Percentiles rank a stretch among this genome's conserved stretches.
Conservation (phyloP, 2,329 filamentous ascomycete species). For the Cladosporium colombiae region DNA sequence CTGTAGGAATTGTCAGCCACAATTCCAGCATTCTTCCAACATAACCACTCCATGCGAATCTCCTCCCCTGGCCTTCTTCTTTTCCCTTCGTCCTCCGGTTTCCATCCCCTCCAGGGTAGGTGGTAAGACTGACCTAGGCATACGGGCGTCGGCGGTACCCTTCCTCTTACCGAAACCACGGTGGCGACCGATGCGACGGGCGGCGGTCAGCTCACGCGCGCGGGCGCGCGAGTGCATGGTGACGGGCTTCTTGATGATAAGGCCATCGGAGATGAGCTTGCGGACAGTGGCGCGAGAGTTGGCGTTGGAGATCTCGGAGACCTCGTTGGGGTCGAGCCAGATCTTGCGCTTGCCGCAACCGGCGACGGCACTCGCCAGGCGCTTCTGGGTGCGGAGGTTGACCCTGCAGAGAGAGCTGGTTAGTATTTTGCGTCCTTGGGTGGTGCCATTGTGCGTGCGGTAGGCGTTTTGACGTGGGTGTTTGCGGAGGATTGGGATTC, state of each 20-base stretch:
- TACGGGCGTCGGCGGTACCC: slow-evolving; percentile 99
- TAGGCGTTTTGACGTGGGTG: slow-evolving; percentile 20
- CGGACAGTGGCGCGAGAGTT: slow-evolving; percentile 99
- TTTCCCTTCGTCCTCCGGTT: not conserved
- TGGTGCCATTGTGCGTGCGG: slow-evolving; percentile 17
- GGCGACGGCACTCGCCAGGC: slow-evolving; percentile 97
- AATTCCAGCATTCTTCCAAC: not conserved
- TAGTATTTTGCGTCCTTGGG: slow-evolving; percentile 24
- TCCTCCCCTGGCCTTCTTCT: not conserved
- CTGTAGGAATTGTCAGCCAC: slow-evolving; percentile 52
- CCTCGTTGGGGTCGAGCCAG: slow-evolving; percentile 99
- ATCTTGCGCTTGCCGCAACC: slow-evolving; percentile 99
- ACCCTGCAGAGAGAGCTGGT: slow-evolving; percentile 65
- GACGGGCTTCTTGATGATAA: slow-evolving; percentile 99
- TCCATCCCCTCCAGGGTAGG: slow-evolving; percentile 12
- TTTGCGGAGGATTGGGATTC: slow-evolving; percentile 13
- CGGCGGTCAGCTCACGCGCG: slow-evolving; percentile 90
- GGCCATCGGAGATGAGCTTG: slow-evolving; percentile 99
- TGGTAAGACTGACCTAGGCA: slow-evolving; percentile 76
- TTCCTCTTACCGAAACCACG: slow-evolving; percentile 99
- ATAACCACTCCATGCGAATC: not conserved
- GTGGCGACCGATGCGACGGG: slow-evolving; percentile 94
- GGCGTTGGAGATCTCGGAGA: slow-evolving; percentile 99
- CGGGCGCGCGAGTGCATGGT: slow-evolving; percentile 99
- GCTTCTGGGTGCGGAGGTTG: slow-evolving; percentile 99